These are phyloP conservation scores for Calonectria hongkongensis DNA, from an alignment of 2,329 filamentous ascomycete genomes.

Conservation along the genomic window DNA sequence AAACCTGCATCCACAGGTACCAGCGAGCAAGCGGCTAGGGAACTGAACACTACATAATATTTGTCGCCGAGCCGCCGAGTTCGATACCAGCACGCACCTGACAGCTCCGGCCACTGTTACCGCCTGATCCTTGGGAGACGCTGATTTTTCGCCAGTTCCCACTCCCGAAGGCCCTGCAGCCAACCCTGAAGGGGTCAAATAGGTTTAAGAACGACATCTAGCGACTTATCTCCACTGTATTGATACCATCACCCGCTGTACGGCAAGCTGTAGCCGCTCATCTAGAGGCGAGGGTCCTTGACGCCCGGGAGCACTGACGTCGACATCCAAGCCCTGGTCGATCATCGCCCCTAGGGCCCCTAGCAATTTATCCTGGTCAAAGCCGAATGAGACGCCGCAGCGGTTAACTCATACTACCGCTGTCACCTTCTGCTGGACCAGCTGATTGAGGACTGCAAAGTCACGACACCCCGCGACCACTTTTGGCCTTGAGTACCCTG, in stretches of 20 bases:
- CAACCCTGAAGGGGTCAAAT: slow-evolving; percentile 44
- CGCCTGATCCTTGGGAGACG: slow-evolving; percentile 40
- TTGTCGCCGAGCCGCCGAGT: slow-evolving; percentile 36
- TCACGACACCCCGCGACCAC: slow-evolving; percentile 55
- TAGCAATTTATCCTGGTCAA: slow-evolving; percentile 53
- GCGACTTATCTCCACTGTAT: slow-evolving; percentile 40
- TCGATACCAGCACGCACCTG: slow-evolving; percentile 29
- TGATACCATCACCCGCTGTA: slow-evolving; percentile 41
- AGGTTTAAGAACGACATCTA: slow-evolving; percentile 41
- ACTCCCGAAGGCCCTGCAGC: slow-evolving; percentile 50
- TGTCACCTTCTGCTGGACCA: slow-evolving; percentile 54
- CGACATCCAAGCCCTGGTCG: slow-evolving; percentile 54
- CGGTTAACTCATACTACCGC: slow-evolving; percentile 56
- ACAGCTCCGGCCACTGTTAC: slow-evolving; percentile 33
- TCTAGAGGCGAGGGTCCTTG: slow-evolving; percentile 42
- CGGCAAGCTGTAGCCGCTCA: slow-evolving; percentile 47
- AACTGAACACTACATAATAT: slow-evolving; percentile 23
- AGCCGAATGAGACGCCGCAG: slow-evolving; percentile 59
- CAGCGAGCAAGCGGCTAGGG: slow-evolving; percentile 11
- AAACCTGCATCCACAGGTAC: slow-evolving; percentile 22
- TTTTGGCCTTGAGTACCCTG: slow-evolving; percentile 52
- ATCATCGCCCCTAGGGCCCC: slow-evolving; percentile 55
- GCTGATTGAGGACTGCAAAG: slow-evolving; percentile 56
- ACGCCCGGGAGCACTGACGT: slow-evolving; percentile 52
- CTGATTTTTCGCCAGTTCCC: slow-evolving; percentile 48